Evolutionary conservation across 352 stramenopile species (phyloP), one percentile per base, ranked within the genome.

Genomic region (Globisporangium emineosum): DNA sequence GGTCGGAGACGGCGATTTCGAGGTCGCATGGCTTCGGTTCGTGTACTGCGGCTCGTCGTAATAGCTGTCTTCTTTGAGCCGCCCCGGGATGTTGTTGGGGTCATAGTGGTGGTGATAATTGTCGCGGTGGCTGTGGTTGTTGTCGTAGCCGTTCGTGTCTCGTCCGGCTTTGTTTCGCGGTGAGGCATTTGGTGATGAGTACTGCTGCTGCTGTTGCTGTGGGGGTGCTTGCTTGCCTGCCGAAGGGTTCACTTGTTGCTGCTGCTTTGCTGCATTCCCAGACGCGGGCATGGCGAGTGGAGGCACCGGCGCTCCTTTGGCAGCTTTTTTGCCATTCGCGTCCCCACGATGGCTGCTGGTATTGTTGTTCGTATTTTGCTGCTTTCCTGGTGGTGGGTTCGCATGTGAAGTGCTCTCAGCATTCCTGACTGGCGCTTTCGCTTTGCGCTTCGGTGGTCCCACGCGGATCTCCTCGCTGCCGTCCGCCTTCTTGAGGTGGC

Each of bases 401-500:
- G 10, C 21, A 21, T 30, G 12, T 19, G n/a, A 42, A 17, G 4
- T 50, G 40, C 27, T 50, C 25, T 65, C 35, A 8, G 30, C 4
- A 45, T 21, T 62, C 1, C 42, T 25, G 2, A 8, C 3, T 1
- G 42, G 10, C 2, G 62, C 54, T 51, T 63, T 68, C 17, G 54
- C 8, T 49, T 81, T 89, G 17, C 79, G 77, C 60, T 90, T 90
- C 1, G 81, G 76, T 0, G 78, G 75, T 2, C 86, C 86, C 15
- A 90, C 83, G 2, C 86, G 86, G 57, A 94, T 90, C 66, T 91
- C 86, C 54, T 94, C 83, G 59, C 80, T 91, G 21, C 86, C 86
- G 54, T 92, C 86, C 7, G 82, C 80, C 47, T 90, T 90, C 62
- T 86, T 89, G 9, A 93, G 73, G 30, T 91, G 84, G 0, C 84